phyloP scores from a whole-genome alignment of 169 alveolate species.

The Plasmodium billcollinsi region DNA sequence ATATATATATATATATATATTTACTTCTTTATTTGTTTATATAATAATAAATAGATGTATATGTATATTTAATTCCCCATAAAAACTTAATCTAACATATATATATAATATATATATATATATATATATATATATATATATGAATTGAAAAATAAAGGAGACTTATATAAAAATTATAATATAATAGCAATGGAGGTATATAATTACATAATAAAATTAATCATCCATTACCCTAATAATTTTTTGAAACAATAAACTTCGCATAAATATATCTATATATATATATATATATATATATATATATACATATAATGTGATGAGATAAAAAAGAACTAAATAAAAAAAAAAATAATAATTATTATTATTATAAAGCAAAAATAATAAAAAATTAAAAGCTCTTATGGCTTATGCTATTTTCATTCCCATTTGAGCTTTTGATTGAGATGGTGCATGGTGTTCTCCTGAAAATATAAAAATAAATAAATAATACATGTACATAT shows the following conservation, averaged over 20 bases:
- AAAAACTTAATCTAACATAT: too few species aligned
- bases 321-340: slow-evolving; percentile 4
- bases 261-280: not conserved
- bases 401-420: slow-evolving; percentile 65
- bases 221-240: not conserved
- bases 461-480: slow-evolving; percentile 29
- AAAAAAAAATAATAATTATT: slow-evolving; percentile 3
- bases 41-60: not conserved
- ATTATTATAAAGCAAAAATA: slow-evolving; percentile 13
- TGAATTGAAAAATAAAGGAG: not conserved
- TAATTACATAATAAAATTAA: too few species aligned
- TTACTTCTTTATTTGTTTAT: not conserved
- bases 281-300: not conserved
- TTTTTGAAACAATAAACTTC: slow-evolving; percentile 3
- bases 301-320: not conserved
- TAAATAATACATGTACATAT: not conserved
- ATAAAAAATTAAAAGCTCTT: not conserved
- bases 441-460: slow-evolving; percentile 75
- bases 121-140: too few species aligned
- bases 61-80: too few species aligned
- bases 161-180: not conserved
- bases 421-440: slow-evolving; percentile 72
- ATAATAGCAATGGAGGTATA: too few species aligned
- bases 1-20: slow-evolving; percentile 11
- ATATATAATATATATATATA: too few species aligned